These are phyloP conservation scores for Spongospora subterranea DNA, from an alignment of 208 protist species.

Conservation along the genomic window DNA sequence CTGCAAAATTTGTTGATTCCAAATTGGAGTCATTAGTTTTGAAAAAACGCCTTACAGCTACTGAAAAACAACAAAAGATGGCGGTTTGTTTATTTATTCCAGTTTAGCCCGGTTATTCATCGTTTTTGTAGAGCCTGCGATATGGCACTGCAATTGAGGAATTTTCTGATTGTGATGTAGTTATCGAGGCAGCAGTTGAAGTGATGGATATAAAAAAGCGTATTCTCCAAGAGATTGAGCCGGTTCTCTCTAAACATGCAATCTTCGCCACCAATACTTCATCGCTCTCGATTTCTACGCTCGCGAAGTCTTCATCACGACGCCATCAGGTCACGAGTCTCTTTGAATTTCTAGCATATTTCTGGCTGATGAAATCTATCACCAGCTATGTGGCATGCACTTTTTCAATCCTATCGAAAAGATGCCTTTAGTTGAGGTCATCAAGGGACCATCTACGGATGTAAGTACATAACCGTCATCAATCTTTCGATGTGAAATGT, in stretches of 20 bases:
- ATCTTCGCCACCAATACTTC: slow-evolving; percentile 60
- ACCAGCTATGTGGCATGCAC: slow-evolving; percentile 45
- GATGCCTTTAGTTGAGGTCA: slow-evolving; percentile 62
- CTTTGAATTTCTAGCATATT: too few species aligned
- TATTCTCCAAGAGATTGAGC: slow-evolving; percentile 55
- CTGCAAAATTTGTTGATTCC: neutral
- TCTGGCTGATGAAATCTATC: neutral
- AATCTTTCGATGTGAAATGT: neutral
- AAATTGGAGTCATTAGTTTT: neutral
- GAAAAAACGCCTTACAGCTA: neutral
- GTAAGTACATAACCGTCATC: neutral
- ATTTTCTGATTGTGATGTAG: slow-evolving; percentile 40
- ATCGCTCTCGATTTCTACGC: slow-evolving; percentile 41
- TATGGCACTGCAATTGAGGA: neutral
- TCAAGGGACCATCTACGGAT: neutral
- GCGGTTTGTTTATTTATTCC: neutral
- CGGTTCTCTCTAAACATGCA: neutral
- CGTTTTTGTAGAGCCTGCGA: neutral
- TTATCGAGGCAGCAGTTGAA: slow-evolving; percentile 61
- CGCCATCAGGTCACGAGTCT: neutral
- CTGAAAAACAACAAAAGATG: neutral
- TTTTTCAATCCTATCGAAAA: slow-evolving; percentile 61
- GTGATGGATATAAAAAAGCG: slow-evolving; percentile 50
- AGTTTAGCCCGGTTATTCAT: neutral
- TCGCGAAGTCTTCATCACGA: neutral